phyloP scores from a whole-genome alignment of 2,329 filamentous ascomycete genomes.

The Calonectria pteridis region DNA sequence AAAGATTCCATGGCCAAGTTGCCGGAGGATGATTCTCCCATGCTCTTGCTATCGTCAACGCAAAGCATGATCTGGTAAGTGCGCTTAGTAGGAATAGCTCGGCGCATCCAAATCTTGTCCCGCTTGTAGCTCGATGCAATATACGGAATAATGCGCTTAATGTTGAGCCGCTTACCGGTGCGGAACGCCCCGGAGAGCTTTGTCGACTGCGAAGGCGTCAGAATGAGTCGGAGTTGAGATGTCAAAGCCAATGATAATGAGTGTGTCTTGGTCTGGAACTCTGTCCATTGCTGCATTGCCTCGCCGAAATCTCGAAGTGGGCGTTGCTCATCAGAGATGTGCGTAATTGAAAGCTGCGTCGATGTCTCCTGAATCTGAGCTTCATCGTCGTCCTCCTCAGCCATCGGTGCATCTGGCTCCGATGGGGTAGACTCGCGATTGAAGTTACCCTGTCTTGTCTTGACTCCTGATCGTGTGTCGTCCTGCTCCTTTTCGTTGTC shows the following conservation, averaged over 20 bases:
- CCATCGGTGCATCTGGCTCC: constrained; percentile 57
- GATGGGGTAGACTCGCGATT: constrained; percentile 62
- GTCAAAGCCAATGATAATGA: constrained; percentile 89
- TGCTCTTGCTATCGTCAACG: constrained; percentile 94
- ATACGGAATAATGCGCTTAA: constrained; percentile 99
- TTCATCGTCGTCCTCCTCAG: constrained; percentile 64
- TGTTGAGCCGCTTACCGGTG: constrained; percentile 97
- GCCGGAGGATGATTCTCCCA: constrained; percentile 84
- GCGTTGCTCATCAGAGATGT: constrained; percentile 66
- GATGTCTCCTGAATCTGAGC: constrained; percentile 64
- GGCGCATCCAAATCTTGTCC: constrained; percentile 99
- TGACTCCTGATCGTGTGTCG: constrained; percentile 70
- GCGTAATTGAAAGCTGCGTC: constrained; percentile 78
- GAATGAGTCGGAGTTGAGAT: constrained; percentile 94
- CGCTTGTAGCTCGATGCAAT: constrained; percentile 98
- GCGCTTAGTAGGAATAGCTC: constrained; percentile 90
- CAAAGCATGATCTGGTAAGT: constrained; percentile 98
- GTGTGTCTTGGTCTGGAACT: constrained; percentile 87
- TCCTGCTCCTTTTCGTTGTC: constrained; percentile 62
- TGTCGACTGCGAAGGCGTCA: constrained; percentile 93
- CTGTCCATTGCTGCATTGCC: constrained; percentile 83
- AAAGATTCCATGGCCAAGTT: constrained; percentile 92
- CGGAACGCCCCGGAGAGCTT: constrained; percentile 97
- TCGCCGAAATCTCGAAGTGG: constrained; percentile 63
- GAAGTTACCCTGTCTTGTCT: constrained; percentile 70